Percentiles rank a stretch among this genome's conserved stretches.
Conservation (phyloP, 2,329 filamentous ascomycete species). For the Microdochium trichocladiopsis region DNA sequence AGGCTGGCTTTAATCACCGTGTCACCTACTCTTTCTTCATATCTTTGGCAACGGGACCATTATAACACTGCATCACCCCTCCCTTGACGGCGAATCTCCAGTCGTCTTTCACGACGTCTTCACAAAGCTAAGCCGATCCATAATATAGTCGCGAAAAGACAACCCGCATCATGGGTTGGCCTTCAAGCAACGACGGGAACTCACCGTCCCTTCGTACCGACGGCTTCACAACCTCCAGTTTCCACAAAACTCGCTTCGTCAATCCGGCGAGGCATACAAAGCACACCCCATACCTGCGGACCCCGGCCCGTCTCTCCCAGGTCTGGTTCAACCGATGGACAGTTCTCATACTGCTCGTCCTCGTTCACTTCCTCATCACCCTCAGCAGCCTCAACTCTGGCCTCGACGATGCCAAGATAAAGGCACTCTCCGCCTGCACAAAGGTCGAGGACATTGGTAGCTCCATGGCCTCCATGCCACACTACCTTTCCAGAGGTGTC, state of each 20-base stretch:
- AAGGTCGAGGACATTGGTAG: constrained; percentile 91
- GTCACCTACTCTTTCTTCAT: neutral
- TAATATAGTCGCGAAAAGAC: neutral
- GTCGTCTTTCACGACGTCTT: neutral
- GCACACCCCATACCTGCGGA: constrained; percentile 80
- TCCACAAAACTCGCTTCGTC: neutral
- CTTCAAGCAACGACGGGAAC: neutral
- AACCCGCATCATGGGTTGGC: neutral
- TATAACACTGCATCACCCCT: neutral
- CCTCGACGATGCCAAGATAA: constrained; percentile 65
- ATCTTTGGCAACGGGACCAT: neutral
- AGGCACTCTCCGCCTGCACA: constrained; percentile 84
- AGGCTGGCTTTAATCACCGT: neutral
- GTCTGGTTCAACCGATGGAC: constrained; percentile 99
- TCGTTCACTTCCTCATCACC: constrained; percentile 73
- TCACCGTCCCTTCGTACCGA: neutral
- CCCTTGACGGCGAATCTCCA: neutral
- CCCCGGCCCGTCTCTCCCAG: constrained; percentile 85
- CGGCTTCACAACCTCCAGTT: neutral
- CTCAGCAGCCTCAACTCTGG: constrained; percentile 66
- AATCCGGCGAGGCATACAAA: neutral
- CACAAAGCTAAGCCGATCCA: neutral
- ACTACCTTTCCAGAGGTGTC: constrained; percentile 84
- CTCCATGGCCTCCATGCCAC: constrained; percentile 95
- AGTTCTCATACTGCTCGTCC: constrained; percentile 76